A percentile compares a stretch with the other conserved stretches of the same genome.
Conservation (phyloP, 2,329 filamentous ascomycete genomes). For the Ophiostoma sp. region DNA sequence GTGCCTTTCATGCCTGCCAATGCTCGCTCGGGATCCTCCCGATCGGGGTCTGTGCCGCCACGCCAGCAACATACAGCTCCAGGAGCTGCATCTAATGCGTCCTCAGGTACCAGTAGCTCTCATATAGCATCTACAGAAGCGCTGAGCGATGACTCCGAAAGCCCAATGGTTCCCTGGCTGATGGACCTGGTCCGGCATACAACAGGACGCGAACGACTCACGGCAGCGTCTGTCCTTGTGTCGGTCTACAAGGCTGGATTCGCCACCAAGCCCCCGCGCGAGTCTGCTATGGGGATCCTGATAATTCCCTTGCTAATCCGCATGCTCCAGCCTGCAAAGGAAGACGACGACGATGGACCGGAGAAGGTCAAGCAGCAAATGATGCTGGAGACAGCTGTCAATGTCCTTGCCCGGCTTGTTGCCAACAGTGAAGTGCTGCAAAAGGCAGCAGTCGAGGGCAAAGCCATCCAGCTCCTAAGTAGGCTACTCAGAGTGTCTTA, state of each 20-base stretch:
- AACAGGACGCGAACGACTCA: slow-evolving; percentile 55
- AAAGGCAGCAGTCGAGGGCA: slow-evolving; percentile 68
- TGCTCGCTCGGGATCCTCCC: background rate
- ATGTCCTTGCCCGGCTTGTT: slow-evolving; percentile 71
- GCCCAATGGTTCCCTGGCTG: slow-evolving; percentile 67
- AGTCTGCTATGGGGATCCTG: slow-evolving; percentile 59
- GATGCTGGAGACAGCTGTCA: slow-evolving; percentile 66
- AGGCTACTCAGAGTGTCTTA: slow-evolving; percentile 50
- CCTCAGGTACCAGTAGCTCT: background rate
- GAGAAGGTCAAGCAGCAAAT: slow-evolving; percentile 41
- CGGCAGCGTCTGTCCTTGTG: slow-evolving; percentile 64
- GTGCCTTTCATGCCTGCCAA: background rate
- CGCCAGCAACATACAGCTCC: background rate
- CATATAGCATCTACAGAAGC: background rate
- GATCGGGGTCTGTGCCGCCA: background rate
- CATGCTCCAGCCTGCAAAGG: slow-evolving; percentile 35
- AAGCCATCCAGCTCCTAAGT: slow-evolving; percentile 44
- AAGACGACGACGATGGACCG: slow-evolving; percentile 35
- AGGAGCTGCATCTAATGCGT: background rate
- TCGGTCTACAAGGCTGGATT: slow-evolving; percentile 64
- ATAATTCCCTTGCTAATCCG: slow-evolving; percentile 66
- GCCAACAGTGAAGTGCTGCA: slow-evolving; percentile 75
- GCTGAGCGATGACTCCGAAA: slow-evolving; percentile 59
- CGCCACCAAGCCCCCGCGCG: slow-evolving; percentile 54
- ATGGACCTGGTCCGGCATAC: slow-evolving; percentile 58